These are phyloP conservation scores for Penicillium cinerascens DNA, from an alignment of 495 filamentous ascomycete species.

Conservation along the genomic window DNA sequence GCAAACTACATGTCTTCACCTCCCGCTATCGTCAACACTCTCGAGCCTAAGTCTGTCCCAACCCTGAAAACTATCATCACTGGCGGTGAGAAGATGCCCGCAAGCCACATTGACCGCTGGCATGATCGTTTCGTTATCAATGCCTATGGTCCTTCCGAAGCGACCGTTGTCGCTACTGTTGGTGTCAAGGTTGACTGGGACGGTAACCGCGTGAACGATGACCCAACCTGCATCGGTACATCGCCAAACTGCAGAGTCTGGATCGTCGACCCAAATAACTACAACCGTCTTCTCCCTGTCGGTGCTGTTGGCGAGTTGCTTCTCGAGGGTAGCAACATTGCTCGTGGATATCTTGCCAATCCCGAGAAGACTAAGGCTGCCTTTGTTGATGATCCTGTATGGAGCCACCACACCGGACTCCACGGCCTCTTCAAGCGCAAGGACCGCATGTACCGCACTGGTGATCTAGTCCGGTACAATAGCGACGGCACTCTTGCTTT, in stretches of 20 bases:
- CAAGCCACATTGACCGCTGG: constrained; percentile 42
- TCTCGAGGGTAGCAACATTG: constrained; percentile 61
- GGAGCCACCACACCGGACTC: constrained; percentile 32
- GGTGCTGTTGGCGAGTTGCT: constrained; percentile 63
- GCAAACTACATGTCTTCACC: constrained; percentile 40
- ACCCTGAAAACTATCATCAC: constrained; percentile 45
- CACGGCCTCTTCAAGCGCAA: constrained; percentile 22
- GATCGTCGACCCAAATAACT: constrained; percentile 58
- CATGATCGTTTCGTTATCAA: constrained; percentile 44
- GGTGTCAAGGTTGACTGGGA: constrained; percentile 35
- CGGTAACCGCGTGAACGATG: constrained; percentile 42
- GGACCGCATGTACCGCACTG: constrained; percentile 46
- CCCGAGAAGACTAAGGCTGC: constrained; percentile 52
- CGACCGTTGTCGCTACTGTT: constrained; percentile 43
- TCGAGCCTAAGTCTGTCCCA: constrained; percentile 47
- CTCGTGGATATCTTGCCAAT: constrained; percentile 55
- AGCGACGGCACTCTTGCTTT: constrained; percentile 48
- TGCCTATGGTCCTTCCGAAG: constrained; percentile 55
- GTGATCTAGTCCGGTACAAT: constrained; percentile 53
- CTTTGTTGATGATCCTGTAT: constrained; percentile 54
- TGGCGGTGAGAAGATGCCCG: constrained; percentile 57
- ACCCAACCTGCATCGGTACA: constrained; percentile 39
- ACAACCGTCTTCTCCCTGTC: constrained; percentile 54
- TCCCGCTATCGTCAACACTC: constrained; percentile 45
- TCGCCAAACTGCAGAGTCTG: constrained; percentile 45